Evolutionary conservation across 371 early-diverging fungal genomes (phyloP).

Genomic region (Coemansia sp.): DNA sequence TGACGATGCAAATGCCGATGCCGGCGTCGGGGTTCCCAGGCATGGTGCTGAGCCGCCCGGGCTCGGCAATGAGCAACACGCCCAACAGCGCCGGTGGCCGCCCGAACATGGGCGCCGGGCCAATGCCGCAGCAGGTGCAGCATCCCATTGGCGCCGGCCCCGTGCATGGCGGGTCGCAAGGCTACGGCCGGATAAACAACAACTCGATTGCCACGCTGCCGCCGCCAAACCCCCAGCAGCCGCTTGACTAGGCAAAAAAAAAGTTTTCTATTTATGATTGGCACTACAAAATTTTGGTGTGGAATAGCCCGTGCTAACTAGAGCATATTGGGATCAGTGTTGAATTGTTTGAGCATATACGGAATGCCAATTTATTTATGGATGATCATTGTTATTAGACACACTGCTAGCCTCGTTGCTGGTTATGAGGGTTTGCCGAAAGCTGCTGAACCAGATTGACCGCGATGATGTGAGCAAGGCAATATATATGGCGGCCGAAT

Average conservation of each 20-base stretch:
- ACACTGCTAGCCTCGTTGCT: not conserved
- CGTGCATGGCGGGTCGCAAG: slow-evolving; percentile 7
- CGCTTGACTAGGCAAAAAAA: too few relatives aligned
- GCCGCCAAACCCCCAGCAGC: not conserved
- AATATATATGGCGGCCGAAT: slow-evolving; percentile 21
- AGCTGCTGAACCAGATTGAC: slow-evolving; percentile 36
- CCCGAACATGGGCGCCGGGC: slow-evolving; percentile 13
- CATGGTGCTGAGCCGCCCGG: slow-evolving; percentile 30
- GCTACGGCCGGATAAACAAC: slow-evolving; percentile 19
- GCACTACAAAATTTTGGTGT: not conserved
- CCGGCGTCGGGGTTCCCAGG: slow-evolving; percentile 45
- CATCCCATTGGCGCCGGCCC: not conserved
- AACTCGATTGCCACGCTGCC: slow-evolving; percentile 6
- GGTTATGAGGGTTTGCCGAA: slow-evolving; percentile 45
- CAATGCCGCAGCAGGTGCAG: slow-evolving; percentile 3
- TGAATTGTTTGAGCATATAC: slow-evolving; percentile 37
- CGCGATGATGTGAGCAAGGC: slow-evolving; percentile 36
- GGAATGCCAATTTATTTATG: slow-evolving; percentile 14
- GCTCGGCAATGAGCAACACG: slow-evolving; percentile 27
- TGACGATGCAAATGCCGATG: slow-evolving; percentile 41
- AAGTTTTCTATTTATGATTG: not conserved
- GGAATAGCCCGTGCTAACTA: not conserved
- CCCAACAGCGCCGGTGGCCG: not conserved
- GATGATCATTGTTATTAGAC: not conserved
- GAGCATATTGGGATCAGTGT: slow-evolving; percentile 35